Evolutionary conservation across 257 asterid species (phyloP).

Genomic region (Solanum chiquidenum): DNA sequence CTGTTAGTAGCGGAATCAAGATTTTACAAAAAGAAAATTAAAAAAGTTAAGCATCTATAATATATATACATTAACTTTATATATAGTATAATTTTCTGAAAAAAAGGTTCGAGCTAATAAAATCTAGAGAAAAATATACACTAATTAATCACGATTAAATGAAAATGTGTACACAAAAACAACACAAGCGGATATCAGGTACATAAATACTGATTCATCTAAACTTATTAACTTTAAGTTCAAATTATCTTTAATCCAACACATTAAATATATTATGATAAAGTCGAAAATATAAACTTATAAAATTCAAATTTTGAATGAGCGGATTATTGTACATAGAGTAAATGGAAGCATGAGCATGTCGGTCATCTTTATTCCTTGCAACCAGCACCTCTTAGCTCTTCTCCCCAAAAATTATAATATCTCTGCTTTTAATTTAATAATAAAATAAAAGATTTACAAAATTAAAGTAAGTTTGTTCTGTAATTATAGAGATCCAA

Average conservation of each 20-base stretch:
- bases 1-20: background rate
- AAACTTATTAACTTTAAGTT: background rate
- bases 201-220: background rate
- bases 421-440: background rate
- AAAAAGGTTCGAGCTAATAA: background rate
- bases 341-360: background rate
- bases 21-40: background rate
- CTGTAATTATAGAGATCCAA: background rate
- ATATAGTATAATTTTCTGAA: background rate
- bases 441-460: background rate
- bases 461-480: background rate
- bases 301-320: background rate
- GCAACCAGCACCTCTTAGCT: background rate
- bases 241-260: background rate
- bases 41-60: background rate
- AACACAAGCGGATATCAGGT: background rate
- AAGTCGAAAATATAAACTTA: fast-evolving
- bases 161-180: background rate
- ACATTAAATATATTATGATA: background rate
- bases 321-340: background rate
- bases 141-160: background rate
- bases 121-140: background rate
- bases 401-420: background rate
- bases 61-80: background rate
- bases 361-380: background rate